phyloP scores from a whole-genome alignment of 2,329 filamentous ascomycete genomes.

The Ceratocystis cacaofunesta region DNA sequence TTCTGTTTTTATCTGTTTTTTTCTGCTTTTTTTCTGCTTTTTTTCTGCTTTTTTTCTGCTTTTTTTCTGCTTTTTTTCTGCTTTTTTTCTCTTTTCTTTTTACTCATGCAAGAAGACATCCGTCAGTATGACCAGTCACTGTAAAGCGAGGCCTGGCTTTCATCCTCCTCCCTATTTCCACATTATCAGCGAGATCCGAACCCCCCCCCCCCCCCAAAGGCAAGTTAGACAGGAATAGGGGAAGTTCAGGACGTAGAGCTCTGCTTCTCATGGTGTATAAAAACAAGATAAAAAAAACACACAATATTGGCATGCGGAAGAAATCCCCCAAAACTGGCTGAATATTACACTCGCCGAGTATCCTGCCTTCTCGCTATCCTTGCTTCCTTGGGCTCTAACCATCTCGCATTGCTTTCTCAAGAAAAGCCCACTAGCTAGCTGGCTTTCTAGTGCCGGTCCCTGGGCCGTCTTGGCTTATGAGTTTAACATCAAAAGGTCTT shows the following conservation, averaged over 20 bases:
- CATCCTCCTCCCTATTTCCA: neutral
- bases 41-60: too few relatives aligned
- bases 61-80: too few relatives aligned
- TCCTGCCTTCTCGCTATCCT: too few relatives aligned
- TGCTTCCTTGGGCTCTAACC: too few relatives aligned
- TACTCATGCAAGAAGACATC: too few relatives aligned
- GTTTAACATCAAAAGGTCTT: conserved; percentile 8
- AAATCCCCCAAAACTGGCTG: neutral
- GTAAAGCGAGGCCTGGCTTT: too few relatives aligned
- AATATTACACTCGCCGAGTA: neutral
- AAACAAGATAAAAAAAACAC: neutral
- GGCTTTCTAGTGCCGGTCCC: neutral
- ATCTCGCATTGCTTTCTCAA: too few relatives aligned
- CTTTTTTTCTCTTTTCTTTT: too few relatives aligned
- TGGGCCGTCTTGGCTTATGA: conserved; percentile 5
- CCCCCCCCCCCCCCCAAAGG: neutral
- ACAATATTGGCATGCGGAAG: too few relatives aligned
- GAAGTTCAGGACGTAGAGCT: neutral
- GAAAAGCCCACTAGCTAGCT: neutral
- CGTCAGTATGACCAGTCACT: too few relatives aligned
- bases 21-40: too few relatives aligned
- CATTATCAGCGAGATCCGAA: neutral
- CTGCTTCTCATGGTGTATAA: neutral
- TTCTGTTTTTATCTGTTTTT: too few relatives aligned
- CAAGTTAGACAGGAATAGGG: neutral